phyloP scores from a whole-genome alignment of 2,329 filamentous ascomycete genomes.

The Penicillium crustosum region DNA sequence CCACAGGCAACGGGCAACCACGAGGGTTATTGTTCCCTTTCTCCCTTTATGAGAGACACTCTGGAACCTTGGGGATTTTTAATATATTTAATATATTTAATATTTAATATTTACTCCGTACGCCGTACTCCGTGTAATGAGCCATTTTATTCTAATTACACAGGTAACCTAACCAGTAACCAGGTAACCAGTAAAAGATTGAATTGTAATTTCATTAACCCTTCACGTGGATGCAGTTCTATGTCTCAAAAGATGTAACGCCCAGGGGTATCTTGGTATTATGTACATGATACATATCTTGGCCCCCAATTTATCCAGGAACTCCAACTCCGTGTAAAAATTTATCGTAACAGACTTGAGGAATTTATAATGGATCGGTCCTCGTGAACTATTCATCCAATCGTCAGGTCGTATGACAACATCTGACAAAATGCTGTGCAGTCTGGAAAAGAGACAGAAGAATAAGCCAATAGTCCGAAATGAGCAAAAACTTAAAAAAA shows the following conservation, averaged over 20 bases:
- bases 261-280: conserved; percentile 9
- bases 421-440: conserved; percentile 34
- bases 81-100: no score
- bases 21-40: neutral
- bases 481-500: neutral
- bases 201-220: neutral
- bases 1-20: neutral
- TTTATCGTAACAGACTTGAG: neutral
- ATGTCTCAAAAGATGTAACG: neutral
- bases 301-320: conserved; percentile 4
- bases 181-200: neutral
- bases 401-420: conserved; percentile 27
- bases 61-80: neutral
- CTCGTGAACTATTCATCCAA: conserved; percentile 20
- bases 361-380: neutral
- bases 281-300: conserved; percentile 1
- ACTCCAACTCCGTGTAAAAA: conserved; percentile 20
- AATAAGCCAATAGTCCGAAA: conserved; percentile 11
- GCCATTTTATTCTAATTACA: neutral
- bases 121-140: no score
- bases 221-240: no score
- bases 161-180: neutral
- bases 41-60: neutral
- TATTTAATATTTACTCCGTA: no score
- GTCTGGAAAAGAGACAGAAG: conserved; percentile 23